Conservation (phyloP, 345 rosid genomes). For the Camelina sativa region DNA sequence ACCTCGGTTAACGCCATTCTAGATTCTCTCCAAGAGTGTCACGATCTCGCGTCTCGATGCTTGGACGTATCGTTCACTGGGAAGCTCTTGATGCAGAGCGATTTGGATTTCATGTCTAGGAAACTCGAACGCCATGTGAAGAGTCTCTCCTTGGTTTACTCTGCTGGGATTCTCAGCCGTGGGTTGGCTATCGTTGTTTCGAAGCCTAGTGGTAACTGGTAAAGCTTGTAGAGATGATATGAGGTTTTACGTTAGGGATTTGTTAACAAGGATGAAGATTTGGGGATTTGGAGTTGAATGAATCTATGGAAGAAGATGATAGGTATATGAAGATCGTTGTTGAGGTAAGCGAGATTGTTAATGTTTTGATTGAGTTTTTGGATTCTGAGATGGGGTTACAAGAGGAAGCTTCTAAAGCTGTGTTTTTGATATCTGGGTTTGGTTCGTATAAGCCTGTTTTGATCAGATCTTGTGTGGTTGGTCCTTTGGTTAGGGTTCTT, state of each 20-base stretch:
- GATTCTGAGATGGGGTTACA: constrained; percentile 57
- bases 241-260: constrained; percentile 81
- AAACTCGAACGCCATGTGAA: constrained; percentile 58
- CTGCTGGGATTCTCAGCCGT: constrained; percentile 58
- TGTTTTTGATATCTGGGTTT: constrained; percentile 57
- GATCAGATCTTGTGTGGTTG: constrained; percentile 64
- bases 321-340: constrained; percentile 53
- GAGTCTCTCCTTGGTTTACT: constrained; percentile 61
- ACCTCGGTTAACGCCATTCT: constrained; percentile 50
- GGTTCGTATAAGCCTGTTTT: constrained; percentile 53
- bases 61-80: constrained; percentile 73
- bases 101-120: constrained; percentile 55
- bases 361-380: constrained; percentile 53
- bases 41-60: constrained; percentile 71
- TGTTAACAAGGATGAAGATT: constrained; percentile 85
- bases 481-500: constrained; percentile 62
- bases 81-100: constrained; percentile 96
- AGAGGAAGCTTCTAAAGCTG: constrained; percentile 57
- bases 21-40: constrained; percentile 49
- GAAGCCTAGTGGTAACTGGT: constrained; percentile 58
- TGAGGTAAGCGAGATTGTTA: constrained; percentile 56
- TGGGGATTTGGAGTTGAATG: constrained; percentile 61
- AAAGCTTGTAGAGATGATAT: constrained; percentile 81
- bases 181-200: constrained; percentile 79
- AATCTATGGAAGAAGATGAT: constrained; percentile 57